Conservation (phyloP, 129 eudicot species). For the Smallanthus sonchifolius region DNA sequence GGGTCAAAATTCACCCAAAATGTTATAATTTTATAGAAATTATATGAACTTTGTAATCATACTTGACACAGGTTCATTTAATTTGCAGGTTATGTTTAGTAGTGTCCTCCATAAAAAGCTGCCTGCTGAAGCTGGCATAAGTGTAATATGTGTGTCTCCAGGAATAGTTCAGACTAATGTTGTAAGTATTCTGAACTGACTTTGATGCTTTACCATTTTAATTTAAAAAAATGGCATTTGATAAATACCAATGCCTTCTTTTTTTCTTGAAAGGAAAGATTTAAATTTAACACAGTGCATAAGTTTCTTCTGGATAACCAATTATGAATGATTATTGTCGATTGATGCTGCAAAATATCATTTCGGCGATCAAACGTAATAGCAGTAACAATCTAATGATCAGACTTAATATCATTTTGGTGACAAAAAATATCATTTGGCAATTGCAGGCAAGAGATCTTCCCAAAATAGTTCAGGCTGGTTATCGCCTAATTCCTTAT, state of each 20-base stretch:
- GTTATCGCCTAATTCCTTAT: constrained; percentile 69
- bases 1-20: background rate
- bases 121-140: constrained; percentile 91
- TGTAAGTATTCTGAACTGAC: constrained; percentile 45
- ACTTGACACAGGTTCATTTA: background rate
- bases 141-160: constrained; percentile 82
- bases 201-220: background rate
- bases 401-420: background rate
- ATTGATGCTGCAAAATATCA: background rate
- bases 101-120: constrained; percentile 75
- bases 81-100: constrained; percentile 91
- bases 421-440: background rate
- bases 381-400: constrained; percentile 4
- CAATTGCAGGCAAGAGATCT: constrained; percentile 94
- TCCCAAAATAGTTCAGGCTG: constrained; percentile 70
- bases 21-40: background rate
- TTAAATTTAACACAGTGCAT: background rate
- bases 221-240: background rate
- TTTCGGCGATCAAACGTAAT: constrained; percentile 5
- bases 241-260: background rate
- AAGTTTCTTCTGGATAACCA: constrained; percentile 1
- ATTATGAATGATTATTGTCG: background rate
- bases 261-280: background rate
- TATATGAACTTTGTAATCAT: background rate
- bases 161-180: constrained; percentile 97